Base-by-base conservation (phyloP, 2,329 filamentous ascomycete species). In the Epichloe brachyelytri region DNA sequence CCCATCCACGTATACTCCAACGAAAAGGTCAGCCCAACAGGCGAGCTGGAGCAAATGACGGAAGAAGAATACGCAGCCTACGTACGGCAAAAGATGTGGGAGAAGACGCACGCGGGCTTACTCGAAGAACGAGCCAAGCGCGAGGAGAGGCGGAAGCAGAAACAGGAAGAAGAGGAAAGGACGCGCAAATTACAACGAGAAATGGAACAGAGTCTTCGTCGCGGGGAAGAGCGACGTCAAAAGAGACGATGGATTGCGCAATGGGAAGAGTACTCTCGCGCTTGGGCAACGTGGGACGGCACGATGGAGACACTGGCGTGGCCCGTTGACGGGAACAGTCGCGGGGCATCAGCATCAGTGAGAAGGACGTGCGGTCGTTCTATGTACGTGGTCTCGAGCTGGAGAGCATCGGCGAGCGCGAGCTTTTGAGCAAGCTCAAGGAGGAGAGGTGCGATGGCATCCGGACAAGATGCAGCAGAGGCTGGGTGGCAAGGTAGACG, bases 391-490 rank as follows among this genome's bases (percentile, higher is more conserved):
- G 74, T 0, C 61, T 78, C 20, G 67, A 58, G 38, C 51, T 71
- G 20, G 67, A 69, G 30, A 67, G 70, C 2, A 59, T 72, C 2
- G 73, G 73, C 19, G 71, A 74, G 58, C 67, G 62, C 52, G 68
- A 69, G 10, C 73, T 75, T 48, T 63, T 73, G 19, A 67, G 71
- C 7, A 70, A 66, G 52, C 72, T 97, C 49, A 95, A 95, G 67
- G 72, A 80, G 5, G 93, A 98, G 71, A 80, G 93, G 83, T 97
- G 17, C 77, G 89, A 15, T 98, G 93, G 93, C 93, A 98, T 71
- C 93, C 93, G 4, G 93, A 98, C 69, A 98, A 97, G 73, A 86
- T 97, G 51, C 88, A 96, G 71, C 93, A 96, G 69, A 80, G 82
- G 49, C 83, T 95, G 54, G 87, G 88, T 3, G 80, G 78, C 0